Evolutionary conservation across 1,284 basidiomycete species (phyloP).

Genomic region (Cystobasidium slooffiae): DNA sequence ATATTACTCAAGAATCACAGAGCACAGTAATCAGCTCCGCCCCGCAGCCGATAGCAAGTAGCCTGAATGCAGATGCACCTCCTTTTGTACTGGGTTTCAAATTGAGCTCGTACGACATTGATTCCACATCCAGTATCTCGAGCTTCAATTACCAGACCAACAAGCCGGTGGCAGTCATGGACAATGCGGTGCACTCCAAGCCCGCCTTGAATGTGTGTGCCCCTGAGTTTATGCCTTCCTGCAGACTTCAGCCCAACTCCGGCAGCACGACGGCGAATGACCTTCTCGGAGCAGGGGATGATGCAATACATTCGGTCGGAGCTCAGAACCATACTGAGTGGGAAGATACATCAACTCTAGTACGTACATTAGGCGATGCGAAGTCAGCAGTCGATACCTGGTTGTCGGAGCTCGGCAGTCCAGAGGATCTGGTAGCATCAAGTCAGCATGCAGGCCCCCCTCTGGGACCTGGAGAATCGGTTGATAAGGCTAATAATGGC

Average conservation of each 20-base stretch:
- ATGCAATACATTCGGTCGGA: not conserved
- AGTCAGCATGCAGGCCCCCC: not conserved
- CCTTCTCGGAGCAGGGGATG: no score
- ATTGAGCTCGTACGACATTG: not conserved
- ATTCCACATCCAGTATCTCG: not conserved
- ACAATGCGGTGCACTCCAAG: no score
- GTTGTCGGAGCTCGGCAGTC: not conserved
- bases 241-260: no score
- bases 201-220: conserved; percentile 13
- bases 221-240: conserved; percentile 14
- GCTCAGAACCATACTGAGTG: not conserved
- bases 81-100: conserved; percentile 12
- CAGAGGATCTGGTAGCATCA: not conserved
- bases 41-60: not conserved
- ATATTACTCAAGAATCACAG: no score
- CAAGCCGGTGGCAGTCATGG: no score
- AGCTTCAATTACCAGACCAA: no score
- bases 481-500: not conserved
- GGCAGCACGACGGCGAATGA: not conserved
- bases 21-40: not conserved
- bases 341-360: not conserved
- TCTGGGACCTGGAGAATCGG: not conserved
- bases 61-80: conserved; percentile 21
- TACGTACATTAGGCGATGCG: not conserved
- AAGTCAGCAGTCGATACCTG: not conserved